phyloP scores from a whole-genome alignment of 2,329 filamentous ascomycete species.

The Beauveria caledonica region DNA sequence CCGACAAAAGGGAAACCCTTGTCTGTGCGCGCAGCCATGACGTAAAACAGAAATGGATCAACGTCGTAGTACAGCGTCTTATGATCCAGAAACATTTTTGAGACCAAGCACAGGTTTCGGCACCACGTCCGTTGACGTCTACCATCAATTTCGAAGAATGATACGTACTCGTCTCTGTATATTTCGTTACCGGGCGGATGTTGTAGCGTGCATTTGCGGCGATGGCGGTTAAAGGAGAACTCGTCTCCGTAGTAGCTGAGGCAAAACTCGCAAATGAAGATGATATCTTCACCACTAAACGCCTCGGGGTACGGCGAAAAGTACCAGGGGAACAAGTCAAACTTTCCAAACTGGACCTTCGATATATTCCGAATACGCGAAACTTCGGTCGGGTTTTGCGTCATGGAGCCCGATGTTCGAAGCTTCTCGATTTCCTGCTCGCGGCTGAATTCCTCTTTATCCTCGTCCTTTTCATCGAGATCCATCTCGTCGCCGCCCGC shows the following conservation, averaged over 20 bases:
- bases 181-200: conserved; percentile 98
- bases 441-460: conserved; percentile 56
- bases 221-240: conserved; percentile 76
- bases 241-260: conserved; percentile 80
- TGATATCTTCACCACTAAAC: conserved; percentile 80
- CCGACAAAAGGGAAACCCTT: conserved; percentile 93
- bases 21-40: conserved; percentile 85
- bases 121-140: conserved; percentile 92
- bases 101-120: conserved; percentile 86
- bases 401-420: conserved; percentile 93
- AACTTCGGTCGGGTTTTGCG: conserved; percentile 94
- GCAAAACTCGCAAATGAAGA: conserved; percentile 97
- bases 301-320: conserved; percentile 93
- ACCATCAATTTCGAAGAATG: conserved; percentile 96
- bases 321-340: conserved; percentile 95
- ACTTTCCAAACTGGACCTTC: conserved; percentile 86
- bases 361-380: conserved; percentile 92
- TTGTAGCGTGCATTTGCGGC: conserved; percentile 79
- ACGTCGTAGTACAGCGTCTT: conserved; percentile 99
- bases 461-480: conserved; percentile 40
- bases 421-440: conserved; percentile 96
- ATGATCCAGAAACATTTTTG: conserved; percentile 94
- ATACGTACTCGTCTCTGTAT: conserved; percentile 87
- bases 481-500: conserved; percentile 44
- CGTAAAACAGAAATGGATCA: conserved; percentile 98